These are phyloP conservation scores for Cucurbita pepo DNA, from an alignment of 306 rosid species.

Conservation along the genomic window DNA sequence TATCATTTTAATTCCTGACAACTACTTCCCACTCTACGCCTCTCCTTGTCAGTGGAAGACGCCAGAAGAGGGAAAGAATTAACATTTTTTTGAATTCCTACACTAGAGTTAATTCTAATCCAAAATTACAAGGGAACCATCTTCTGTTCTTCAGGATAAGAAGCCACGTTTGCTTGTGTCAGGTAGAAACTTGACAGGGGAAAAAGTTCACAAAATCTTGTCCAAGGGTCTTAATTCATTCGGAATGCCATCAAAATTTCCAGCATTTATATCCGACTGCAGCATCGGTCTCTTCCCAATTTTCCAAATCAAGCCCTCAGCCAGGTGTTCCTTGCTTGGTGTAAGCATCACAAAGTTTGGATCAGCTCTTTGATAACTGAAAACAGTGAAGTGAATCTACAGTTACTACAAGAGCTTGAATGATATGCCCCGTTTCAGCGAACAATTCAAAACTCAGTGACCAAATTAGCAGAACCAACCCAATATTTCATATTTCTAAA, in stretches of 20 bases:
- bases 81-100: neutral
- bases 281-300: constrained; percentile 70
- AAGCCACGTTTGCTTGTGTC: neutral
- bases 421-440: neutral
- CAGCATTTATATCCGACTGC: constrained; percentile 53
- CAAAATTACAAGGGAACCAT: neutral
- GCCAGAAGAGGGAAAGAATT: neutral
- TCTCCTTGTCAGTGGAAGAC: neutral
- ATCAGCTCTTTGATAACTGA: constrained; percentile 94
- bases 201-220: constrained; percentile 35
- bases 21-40: neutral
- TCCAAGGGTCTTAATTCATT: constrained; percentile 58
- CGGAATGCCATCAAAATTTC: constrained; percentile 69
- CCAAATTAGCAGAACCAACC: neutral
- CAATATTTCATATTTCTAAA: neutral
- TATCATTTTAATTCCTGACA: neutral
- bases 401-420: neutral
- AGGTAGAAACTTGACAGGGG: neutral
- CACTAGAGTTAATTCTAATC: neutral
- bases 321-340: constrained; percentile 77
- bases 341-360: constrained; percentile 91
- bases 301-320: constrained; percentile 70
- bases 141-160: constrained; percentile 3
- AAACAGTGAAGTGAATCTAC: neutral
- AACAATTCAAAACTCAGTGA: neutral